Evolutionary conservation across 495 filamentous ascomycete species (phyloP), one percentile per base, ranked within the genome.

Genomic region (Bathelium albidoporum): DNA sequence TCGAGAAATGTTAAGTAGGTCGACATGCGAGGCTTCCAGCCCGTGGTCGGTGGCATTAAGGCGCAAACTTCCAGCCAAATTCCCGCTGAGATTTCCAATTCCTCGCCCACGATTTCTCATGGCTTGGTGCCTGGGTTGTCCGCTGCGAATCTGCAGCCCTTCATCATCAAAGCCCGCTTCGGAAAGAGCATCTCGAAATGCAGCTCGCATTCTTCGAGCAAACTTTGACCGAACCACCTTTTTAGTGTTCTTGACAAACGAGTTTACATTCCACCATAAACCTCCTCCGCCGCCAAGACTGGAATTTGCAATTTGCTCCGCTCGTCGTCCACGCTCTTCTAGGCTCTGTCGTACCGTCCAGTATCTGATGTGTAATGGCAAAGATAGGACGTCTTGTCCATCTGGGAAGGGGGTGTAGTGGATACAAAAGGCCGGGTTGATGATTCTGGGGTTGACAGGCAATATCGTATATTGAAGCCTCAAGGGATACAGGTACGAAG

Each of bases 241-340:
- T 20, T 55, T 55, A 7, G 20, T 29, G 20, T 55, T 55, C 49
- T 55, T 55, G 5, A 55, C 24, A 16, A 32, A 55, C 26, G 20
- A 16, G 24, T 55, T 55, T 29, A 55, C 49, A 55, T 55, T 55
- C 49, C 49, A 55, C 49, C 49, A 55, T 55, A 55, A 55, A 9
- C 49, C 49, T 29, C 49, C 49, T 11, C 49, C 49, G 10, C 49
- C 49, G 2, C 49, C 49, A 28, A 5, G 49, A 16, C 49, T 55
- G 20, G 49, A 10, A 28, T 12, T 24, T 9, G n/a, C 49, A 55
- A 55, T 55, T 9, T 55, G 49, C 20, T 55, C 49, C 22, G 49
- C 26, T 55, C 20, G 26, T 20, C 16, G 26, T 16, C 49, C 49
- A n/a, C 49, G 49, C 24, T 55, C 49, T 55, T 55, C 49, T 9